phyloP scores from a whole-genome alignment of 2,329 filamentous ascomycete species.

The Cladophialophora exuberans region DNA sequence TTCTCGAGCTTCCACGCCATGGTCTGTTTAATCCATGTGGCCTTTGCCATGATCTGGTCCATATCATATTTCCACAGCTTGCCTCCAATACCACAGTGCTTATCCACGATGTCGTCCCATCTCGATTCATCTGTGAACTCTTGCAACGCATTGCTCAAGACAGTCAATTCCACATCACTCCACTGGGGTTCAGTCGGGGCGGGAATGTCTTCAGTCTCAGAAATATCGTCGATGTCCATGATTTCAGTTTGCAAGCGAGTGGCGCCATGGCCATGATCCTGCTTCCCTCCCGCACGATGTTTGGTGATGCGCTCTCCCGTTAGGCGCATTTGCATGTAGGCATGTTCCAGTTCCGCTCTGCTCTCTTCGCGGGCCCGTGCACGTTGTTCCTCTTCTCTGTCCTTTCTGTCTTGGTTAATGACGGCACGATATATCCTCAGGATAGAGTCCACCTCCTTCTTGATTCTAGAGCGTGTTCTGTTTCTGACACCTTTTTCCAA shows the following conservation, averaged over 20 bases:
- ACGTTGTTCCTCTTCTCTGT: constrained; percentile 8
- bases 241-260: not conserved
- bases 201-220: constrained; percentile 27
- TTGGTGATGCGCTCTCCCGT: not conserved
- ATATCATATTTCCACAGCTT: constrained; percentile 22
- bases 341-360: constrained; percentile 6
- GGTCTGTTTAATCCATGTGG: constrained; percentile 26
- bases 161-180: constrained; percentile 32
- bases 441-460: constrained; percentile 16
- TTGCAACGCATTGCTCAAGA: constrained; percentile 36
- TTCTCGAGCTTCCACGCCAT: constrained; percentile 19
- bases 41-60: constrained; percentile 28
- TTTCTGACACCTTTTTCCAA: constrained; percentile 19
- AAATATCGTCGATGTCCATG: constrained; percentile 27
- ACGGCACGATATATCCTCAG: constrained; percentile 4
- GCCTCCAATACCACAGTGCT: constrained; percentile 10
- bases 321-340: too few relatives aligned
- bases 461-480: constrained; percentile 21
- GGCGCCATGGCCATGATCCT: too few relatives aligned
- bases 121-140: constrained; percentile 33
- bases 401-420: not conserved
- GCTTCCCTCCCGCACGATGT: not conserved
- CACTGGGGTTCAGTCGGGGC: constrained; percentile 27
- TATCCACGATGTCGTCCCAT: constrained; percentile 35
- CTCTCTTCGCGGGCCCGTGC: too few relatives aligned